phyloP scores from a whole-genome alignment of 345 rosid genomes.

The Eucalyptus rudis region DNA sequence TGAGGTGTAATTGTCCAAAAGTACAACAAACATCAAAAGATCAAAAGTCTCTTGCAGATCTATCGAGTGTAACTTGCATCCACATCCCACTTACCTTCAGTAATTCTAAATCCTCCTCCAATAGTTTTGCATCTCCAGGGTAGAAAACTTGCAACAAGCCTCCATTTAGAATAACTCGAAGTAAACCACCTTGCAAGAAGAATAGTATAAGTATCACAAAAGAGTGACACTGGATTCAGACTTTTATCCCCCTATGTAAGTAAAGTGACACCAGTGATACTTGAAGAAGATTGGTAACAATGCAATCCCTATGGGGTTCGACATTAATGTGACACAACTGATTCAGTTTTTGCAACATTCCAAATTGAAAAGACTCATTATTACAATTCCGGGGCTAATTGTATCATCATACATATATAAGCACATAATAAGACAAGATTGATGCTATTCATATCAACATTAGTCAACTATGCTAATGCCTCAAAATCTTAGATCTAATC shows the following conservation, averaged over 20 bases:
- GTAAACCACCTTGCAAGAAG: conserved; percentile 59
- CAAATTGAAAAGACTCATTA: neutral
- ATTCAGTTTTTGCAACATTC: conserved; percentile 54
- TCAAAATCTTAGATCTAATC: neutral
- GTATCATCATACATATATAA: neutral
- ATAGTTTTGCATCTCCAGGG: conserved; percentile 54
- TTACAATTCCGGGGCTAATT: neutral
- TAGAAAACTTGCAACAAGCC: conserved; percentile 56
- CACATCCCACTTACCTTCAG: conserved; percentile 43
- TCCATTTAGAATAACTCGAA: conserved; percentile 75
- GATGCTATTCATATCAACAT: neutral
- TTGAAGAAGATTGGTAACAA: conserved; percentile 89
- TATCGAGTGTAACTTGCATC: neutral
- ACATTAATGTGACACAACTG: conserved; percentile 61
- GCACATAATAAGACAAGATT: neutral
- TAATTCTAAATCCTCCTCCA: conserved; percentile 80
- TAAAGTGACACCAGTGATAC: conserved; percentile 57
- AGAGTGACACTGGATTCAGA: neutral
- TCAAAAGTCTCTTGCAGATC: neutral
- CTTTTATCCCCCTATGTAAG: neutral
- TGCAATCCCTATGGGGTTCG: conserved; percentile 77
- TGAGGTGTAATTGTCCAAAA: neutral
- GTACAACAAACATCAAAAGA: neutral
- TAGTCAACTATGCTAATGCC: neutral
- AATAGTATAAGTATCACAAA: neutral